A percentile compares a stretch with the other conserved stretches of the same genome.
Conservation (phyloP, 352 stramenopile genomes). For the Phytophthora hibernalis region DNA sequence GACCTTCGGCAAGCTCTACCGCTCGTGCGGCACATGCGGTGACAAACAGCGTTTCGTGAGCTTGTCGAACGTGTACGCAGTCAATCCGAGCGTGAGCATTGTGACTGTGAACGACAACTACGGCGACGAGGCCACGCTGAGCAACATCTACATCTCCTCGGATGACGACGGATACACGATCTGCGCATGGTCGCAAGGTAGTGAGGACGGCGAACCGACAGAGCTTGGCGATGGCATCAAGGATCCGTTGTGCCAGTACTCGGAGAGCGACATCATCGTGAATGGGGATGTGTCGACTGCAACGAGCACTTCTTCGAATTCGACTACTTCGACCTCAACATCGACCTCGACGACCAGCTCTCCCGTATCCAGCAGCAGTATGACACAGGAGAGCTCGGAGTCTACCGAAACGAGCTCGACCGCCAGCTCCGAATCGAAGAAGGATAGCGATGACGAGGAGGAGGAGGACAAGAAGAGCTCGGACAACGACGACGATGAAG, state of each 20-base stretch:
- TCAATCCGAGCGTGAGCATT: constrained; percentile 46
- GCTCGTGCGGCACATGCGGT: constrained; percentile 35
- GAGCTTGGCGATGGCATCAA: constrained; percentile 48
- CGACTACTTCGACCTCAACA: constrained; percentile 4
- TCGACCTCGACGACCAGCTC: neutral
- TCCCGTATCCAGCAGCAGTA: neutral
- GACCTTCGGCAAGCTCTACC: constrained; percentile 49
- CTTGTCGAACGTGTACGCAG: constrained; percentile 52
- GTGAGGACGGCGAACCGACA: constrained; percentile 34
- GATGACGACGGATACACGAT: constrained; percentile 35
- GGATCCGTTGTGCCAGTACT: constrained; percentile 41
- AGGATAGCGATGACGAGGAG: neutral
- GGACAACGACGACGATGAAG: neutral
- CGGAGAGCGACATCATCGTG: constrained; percentile 43
- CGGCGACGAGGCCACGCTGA: constrained; percentile 44
- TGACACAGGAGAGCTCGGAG: neutral
- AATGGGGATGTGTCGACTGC: constrained; percentile 30
- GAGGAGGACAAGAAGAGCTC: neutral
- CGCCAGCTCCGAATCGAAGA: neutral
- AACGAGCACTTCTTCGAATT: constrained; percentile 21
- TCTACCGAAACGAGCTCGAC: neutral
- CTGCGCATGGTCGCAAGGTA: constrained; percentile 42
- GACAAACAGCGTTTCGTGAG: constrained; percentile 46
- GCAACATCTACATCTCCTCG: constrained; percentile 46
- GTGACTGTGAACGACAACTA: constrained; percentile 58